Evolutionary conservation across 805 yeast genomes (phyloP), one percentile per base, ranked within the genome.

Genomic region (Starmera quercuum): DNA sequence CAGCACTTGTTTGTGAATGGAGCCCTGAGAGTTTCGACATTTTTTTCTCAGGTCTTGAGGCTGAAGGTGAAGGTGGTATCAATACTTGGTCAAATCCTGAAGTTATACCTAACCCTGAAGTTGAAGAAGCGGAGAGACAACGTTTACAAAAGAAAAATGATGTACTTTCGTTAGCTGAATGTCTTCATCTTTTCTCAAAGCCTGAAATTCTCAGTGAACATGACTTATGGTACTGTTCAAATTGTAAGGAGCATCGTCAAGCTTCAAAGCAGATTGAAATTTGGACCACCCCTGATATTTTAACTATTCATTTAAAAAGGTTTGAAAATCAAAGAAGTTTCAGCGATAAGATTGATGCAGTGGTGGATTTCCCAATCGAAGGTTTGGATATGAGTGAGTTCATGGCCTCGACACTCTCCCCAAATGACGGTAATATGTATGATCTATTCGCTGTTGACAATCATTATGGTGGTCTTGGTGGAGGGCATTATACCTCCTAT

Each of bases 401-500:
- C 45, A 67, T 84, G 5, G 66, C 62, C 4, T 53, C 54, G 48
- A 29, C 52, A 20, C 39, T 44, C 4, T 53, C 42, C 26, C 45
- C 46, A 31, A 50, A 47, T 5, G 35, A 44, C 28, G 59, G 56
- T 4, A 45, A 57, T n/a, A 52, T 83, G 1, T 90, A 90, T 56
- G 97, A 92, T 53, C 63, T 92, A 41, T 68, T 84, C 47, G 97
- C 92, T 0, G 96, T 92, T 16, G 97, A 88, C 54, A 92, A 90
- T 54, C 98, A 92, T 53, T 87, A 70, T 54, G 98, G 97, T 32
- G 96, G 97, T 1, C 64, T 90, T 14, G 97, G 97, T 1, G 97
- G 97, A 5, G 97, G 98, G 2, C 97, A 92, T 62, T 90, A 92
- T 57, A 92, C 98, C 1, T 83, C 97, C 0, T 81, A 77, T 49